phyloP scores from a whole-genome alignment of 2,329 filamentous ascomycete species.

The Scopulariopsis brevicaulis region DNA sequence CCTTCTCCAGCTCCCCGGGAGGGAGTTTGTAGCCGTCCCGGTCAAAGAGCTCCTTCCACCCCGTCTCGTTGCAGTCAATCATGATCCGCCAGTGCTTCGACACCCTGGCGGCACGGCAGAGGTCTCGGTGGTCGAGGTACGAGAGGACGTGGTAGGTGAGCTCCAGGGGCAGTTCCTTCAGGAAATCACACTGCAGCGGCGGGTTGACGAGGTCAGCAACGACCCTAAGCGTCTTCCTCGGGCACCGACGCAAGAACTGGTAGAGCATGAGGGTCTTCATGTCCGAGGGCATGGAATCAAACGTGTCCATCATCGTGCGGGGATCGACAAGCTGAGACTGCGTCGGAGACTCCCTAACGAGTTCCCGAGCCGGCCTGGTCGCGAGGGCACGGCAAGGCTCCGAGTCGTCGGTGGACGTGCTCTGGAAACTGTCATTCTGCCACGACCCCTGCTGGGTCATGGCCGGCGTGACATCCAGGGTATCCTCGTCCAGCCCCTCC shows the following conservation, averaged over 20 bases:
- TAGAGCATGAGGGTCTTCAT: conserved; percentile 97
- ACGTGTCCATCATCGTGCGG: conserved; percentile 76
- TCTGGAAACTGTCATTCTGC: conserved; percentile 30
- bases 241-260: conserved; percentile 79
- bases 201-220: conserved; percentile 89
- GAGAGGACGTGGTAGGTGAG: conserved; percentile 79
- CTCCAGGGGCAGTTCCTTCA: conserved; percentile 73
- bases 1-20: conserved; percentile 71
- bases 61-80: conserved; percentile 84
- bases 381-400: conserved; percentile 5
- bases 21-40: conserved; percentile 70
- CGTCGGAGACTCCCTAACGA: conserved; percentile 10
- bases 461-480: conserved; percentile 5
- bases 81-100: conserved; percentile 90
- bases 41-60: conserved; percentile 90
- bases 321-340: conserved; percentile 53
- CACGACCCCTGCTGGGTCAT: conserved; percentile 14
- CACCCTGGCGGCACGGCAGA: conserved; percentile 84
- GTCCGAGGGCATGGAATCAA: conserved; percentile 81
- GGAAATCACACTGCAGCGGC: conserved; percentile 86
- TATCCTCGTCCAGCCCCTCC: background rate
- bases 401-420: conserved; percentile 17
- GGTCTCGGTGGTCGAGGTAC: conserved; percentile 73
- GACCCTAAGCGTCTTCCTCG: conserved; percentile 78
- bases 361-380: conserved; percentile 12